Conservation (phyloP, 1,284 basidiomycete species). For the Abortiporus biennis region DNA sequence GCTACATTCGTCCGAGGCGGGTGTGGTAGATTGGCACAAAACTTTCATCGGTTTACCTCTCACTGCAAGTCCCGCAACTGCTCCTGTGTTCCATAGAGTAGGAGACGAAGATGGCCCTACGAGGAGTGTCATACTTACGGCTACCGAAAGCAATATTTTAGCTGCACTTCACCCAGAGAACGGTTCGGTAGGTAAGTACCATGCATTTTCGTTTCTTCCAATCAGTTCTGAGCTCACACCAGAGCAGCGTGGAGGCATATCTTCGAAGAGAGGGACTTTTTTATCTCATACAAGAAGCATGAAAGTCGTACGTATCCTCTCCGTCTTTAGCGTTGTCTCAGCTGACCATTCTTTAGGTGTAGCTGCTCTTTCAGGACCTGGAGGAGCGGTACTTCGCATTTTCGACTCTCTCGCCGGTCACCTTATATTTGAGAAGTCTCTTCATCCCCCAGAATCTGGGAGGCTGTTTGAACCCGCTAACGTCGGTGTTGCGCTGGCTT, state of each 20-base stretch:
- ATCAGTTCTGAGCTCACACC: conserved; percentile 12
- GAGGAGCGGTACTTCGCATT: conserved; percentile 65
- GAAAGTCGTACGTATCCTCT: conserved; percentile 44
- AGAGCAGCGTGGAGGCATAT: conserved; percentile 75
- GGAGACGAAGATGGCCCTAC: conserved; percentile 25
- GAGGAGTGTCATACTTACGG: conserved; percentile 55
- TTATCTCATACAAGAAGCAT: conserved; percentile 64
- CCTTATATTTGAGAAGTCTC: conserved; percentile 60
- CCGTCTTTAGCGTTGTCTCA: background rate
- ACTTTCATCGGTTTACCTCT: conserved; percentile 67
- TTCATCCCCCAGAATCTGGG: conserved; percentile 44
- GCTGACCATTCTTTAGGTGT: conserved; percentile 39
- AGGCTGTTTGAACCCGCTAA: conserved; percentile 44
- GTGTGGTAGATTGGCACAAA: conserved; percentile 85
- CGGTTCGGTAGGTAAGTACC: conserved; percentile 65
- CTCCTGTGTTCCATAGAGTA: conserved; percentile 52
- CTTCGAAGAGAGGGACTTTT: conserved; percentile 60
- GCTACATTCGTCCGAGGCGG: conserved; percentile 73
- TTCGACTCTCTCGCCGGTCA: conserved; percentile 65
- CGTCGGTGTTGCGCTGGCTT: conserved; percentile 38
- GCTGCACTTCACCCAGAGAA: conserved; percentile 69
- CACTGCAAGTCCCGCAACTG: too few species aligned
- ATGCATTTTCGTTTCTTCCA: background rate
- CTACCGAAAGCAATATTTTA: conserved; percentile 75
- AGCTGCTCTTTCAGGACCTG: conserved; percentile 70